Percentiles rank a stretch among this genome's conserved stretches.
Evolutionary conservation across 2,329 filamentous ascomycete species (phyloP).

Genomic region (Pseudogymnoascus sp.): DNA sequence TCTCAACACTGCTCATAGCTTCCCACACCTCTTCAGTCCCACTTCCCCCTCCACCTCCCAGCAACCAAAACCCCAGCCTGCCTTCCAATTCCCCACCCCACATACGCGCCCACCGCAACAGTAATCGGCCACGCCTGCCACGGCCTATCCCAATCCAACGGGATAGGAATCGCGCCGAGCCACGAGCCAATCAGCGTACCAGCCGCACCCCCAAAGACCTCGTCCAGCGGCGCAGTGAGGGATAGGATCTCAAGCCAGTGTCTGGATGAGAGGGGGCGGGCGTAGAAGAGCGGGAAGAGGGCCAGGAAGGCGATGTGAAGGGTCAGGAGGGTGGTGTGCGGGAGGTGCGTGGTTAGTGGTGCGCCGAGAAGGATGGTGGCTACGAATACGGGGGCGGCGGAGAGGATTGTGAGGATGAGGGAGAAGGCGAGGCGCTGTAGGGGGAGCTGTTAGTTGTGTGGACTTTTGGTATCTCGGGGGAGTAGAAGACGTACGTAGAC

Average conservation of each 20-base stretch:
- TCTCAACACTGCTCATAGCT: neutral
- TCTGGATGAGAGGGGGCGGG: conserved; percentile 67
- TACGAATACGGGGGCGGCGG: conserved; percentile 47
- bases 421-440: conserved; percentile 64
- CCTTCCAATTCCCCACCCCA: conserved; percentile 69
- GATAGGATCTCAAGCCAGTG: conserved; percentile 68
- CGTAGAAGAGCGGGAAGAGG: conserved; percentile 76
- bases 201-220: conserved; percentile 74
- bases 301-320: conserved; percentile 75
- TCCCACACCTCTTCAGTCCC: neutral
- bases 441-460: neutral
- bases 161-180: conserved; percentile 91
- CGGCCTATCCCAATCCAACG: conserved; percentile 95
- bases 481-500: neutral
- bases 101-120: conserved; percentile 74
- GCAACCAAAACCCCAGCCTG: conserved; percentile 41
- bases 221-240: conserved; percentile 67
- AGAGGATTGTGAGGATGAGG: conserved; percentile 46
- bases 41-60: conserved; percentile 25
- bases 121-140: conserved; percentile 99
- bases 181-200: conserved; percentile 78
- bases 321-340: conserved; percentile 73
- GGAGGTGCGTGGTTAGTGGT: conserved; percentile 73
- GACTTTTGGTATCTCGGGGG: neutral
- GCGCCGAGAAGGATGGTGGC: conserved; percentile 81